phyloP scores from a whole-genome alignment of 1,139 yeast species.

The Candida neerlandica region DNA sequence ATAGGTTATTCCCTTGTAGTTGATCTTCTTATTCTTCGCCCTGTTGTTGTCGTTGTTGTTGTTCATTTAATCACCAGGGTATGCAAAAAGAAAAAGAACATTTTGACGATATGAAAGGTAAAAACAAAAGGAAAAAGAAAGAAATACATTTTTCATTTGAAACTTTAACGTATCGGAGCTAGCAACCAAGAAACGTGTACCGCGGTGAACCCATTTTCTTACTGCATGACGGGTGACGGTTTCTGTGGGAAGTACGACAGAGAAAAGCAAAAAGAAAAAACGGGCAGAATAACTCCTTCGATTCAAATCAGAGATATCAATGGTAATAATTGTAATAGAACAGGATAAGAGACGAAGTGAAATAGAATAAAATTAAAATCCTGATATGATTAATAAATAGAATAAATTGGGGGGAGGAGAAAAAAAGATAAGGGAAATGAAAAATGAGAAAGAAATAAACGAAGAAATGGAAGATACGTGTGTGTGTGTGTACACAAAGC shows the following conservation, averaged over 20 bases:
- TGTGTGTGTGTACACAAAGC: no score
- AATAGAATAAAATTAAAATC: neutral
- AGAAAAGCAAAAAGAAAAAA: no score
- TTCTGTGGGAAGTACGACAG: neutral
- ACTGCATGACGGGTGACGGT: neutral
- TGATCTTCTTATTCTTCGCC: no score
- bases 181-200: neutral
- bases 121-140: neutral
- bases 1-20: neutral
- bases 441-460: no score
- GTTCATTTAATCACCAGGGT: neutral
- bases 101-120: slow-evolving; percentile 1
- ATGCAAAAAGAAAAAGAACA: neutral
- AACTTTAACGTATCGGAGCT: neutral
- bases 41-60: no score
- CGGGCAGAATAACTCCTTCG: neutral
- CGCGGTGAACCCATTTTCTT: neutral
- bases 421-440: no score
- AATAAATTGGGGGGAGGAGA: no score
- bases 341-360: neutral
- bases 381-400: neutral
- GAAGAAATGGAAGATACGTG: no score
- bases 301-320: neutral
- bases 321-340: neutral
- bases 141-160: slow-evolving; percentile 2